phyloP scores from a whole-genome alignment of 495 filamentous ascomycete genomes.

The Beverwykella pulmonaria region DNA sequence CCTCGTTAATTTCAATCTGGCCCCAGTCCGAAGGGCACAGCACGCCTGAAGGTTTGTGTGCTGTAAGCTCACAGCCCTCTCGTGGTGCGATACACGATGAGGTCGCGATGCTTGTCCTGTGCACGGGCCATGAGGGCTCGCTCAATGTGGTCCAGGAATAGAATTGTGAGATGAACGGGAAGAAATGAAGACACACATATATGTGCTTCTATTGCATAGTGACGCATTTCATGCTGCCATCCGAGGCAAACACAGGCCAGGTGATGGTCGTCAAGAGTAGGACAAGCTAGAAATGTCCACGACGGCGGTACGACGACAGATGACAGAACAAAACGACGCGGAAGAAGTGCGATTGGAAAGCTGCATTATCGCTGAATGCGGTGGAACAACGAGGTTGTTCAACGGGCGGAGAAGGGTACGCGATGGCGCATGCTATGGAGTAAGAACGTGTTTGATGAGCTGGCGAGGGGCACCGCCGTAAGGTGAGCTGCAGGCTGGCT shows the following conservation, averaged over 20 bases:
- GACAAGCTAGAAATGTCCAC: not conserved
- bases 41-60: too few species aligned
- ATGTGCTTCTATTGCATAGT: not conserved
- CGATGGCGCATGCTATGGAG: slow-evolving; percentile 27
- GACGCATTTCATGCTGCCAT: slow-evolving; percentile 7
- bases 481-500: not conserved
- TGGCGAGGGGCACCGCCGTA: slow-evolving; percentile 12
- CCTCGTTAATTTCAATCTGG: too few species aligned
- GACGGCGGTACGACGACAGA: not conserved
- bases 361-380: slow-evolving; percentile 20
- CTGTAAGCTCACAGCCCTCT: too few species aligned
- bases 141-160: too few species aligned
- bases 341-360: not conserved
- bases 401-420: not conserved
- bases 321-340: slow-evolving; percentile 28
- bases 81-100: too few species aligned
- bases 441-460: slow-evolving; percentile 21
- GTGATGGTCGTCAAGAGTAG: too few species aligned
- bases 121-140: too few species aligned
- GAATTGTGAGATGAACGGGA: too few species aligned
- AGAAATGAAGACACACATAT: not conserved
- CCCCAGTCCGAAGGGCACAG: too few species aligned
- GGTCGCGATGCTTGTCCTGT: too few species aligned
- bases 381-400: slow-evolving; percentile 21
- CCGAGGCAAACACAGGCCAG: not conserved